Evolutionary conservation across 345 rosid genomes (phyloP).

Genomic region (Eucalyptus polybractea): DNA sequence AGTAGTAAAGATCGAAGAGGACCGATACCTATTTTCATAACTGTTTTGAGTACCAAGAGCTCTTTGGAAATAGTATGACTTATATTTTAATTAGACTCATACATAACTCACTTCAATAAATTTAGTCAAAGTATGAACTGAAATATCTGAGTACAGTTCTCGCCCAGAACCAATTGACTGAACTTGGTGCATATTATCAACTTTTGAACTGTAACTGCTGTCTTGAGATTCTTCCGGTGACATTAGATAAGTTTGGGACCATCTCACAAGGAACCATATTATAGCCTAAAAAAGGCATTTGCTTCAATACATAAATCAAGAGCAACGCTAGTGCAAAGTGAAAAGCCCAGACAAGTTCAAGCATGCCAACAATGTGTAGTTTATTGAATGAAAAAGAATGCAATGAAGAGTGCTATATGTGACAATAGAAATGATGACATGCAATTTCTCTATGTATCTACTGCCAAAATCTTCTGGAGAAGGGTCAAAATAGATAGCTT

Average conservation of each 20-base stretch:
- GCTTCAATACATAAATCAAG: not conserved
- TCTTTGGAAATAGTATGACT: no score
- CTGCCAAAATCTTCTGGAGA: not conserved
- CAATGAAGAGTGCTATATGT: not conserved
- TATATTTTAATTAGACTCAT: no score
- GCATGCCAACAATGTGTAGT: not conserved
- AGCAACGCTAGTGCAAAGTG: not conserved
- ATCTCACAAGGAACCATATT: slow-evolving; percentile 94
- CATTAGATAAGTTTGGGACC: slow-evolving; percentile 83
- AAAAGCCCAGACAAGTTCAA: not conserved
- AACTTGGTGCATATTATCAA: no score
- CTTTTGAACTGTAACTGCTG: not conserved
- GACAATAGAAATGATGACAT: not conserved
- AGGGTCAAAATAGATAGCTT: not conserved
- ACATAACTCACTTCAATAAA: no score
- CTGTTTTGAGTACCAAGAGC: no score
- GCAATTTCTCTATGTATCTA: not conserved
- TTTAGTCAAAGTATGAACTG: no score
- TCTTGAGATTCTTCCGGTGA: slow-evolving; percentile 41
- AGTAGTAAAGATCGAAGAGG: no score
- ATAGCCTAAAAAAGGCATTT: slow-evolving; percentile 49
- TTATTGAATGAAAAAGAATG: not conserved
- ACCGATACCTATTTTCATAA: no score
- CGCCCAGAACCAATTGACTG: no score
- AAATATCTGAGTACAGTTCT: no score